Evolutionary conservation across 768 basidiomycete species (phyloP).

Genomic region (Boletellus ananas): DNA sequence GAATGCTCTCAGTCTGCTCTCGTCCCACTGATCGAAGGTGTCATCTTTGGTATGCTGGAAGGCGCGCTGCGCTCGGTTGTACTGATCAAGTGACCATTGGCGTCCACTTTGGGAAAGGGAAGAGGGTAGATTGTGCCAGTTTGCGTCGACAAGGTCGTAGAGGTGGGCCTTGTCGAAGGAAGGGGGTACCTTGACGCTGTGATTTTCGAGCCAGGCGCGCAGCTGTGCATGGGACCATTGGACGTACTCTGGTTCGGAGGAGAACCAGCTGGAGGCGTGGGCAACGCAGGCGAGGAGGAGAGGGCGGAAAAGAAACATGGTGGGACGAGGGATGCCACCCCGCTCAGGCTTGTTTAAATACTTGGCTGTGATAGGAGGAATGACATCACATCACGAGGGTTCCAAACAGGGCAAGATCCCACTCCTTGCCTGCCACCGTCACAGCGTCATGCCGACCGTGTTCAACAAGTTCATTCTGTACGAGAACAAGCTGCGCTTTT

Average conservation of each 20-base stretch:
- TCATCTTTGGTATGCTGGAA: constrained; percentile 58
- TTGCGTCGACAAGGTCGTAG: constrained; percentile 51
- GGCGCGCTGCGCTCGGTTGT: constrained; percentile 55
- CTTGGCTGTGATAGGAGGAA: constrained; percentile 6
- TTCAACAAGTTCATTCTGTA: constrained; percentile 89
- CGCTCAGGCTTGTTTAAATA: background rate
- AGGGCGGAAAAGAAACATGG: constrained; percentile 19
- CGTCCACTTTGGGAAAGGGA: constrained; percentile 29
- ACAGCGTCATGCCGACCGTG: constrained; percentile 5
- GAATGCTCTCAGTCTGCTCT: constrained; percentile 75
- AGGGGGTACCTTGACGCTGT: constrained; percentile 53
- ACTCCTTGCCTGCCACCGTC: background rate
- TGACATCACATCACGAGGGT: constrained; percentile 23
- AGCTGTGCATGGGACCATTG: constrained; percentile 66
- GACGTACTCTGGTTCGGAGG: constrained; percentile 36
- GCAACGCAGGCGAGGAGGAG: constrained; percentile 35
- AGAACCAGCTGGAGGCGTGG: constrained; percentile 52
- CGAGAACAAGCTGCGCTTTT: constrained; percentile 89
- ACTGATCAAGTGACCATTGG: constrained; percentile 62
- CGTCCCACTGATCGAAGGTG: constrained; percentile 80
- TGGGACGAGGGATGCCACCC: background rate
- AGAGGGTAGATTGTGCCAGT: constrained; percentile 44
- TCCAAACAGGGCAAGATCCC: constrained; percentile 5
- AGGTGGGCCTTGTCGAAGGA: constrained; percentile 39
- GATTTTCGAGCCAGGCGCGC: constrained; percentile 63